Percentiles rank a stretch among this genome's conserved stretches.
These are phyloP conservation scores for Xerocomellus amylosporus DNA, from an alignment of 768 basidiomycete genomes.

Conservation along the genomic window DNA sequence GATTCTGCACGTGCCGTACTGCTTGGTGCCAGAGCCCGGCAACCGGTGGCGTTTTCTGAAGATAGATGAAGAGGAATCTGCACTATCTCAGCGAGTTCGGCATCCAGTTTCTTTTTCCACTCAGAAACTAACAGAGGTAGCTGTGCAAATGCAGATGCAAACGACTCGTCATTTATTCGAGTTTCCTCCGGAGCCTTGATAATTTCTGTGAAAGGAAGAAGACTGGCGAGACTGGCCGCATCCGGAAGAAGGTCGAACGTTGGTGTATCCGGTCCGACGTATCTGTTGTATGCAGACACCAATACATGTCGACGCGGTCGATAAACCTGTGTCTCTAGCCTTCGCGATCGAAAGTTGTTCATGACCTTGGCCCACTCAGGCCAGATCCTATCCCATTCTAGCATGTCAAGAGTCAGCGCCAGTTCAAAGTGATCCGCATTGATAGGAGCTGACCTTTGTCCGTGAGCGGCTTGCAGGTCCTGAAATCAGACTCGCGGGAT, in stretches of 20 bases:
- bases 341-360: neutral
- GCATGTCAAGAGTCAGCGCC: neutral
- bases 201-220: neutral
- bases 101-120: constrained; percentile 9
- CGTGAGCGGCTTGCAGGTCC: constrained; percentile 4
- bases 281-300: neutral
- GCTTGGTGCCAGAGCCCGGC: neutral
- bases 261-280: neutral
- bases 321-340: neutral
- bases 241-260: neutral
- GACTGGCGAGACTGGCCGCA: neutral
- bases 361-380: constrained; percentile 3
- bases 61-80: neutral
- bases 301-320: neutral
- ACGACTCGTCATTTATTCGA: neutral
- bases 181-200: neutral
- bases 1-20: neutral
- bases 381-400: constrained; percentile 9
- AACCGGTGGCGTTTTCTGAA: neutral
- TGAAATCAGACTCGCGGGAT: neutral
- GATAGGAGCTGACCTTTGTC: neutral
- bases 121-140: constrained; percentile 1
- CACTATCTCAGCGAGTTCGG: constrained; percentile 4
- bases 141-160: constrained; percentile 8
- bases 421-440: neutral